Base-by-base conservation (phyloP, 345 rosid species). In the Gossypium mustelinum region DNA sequence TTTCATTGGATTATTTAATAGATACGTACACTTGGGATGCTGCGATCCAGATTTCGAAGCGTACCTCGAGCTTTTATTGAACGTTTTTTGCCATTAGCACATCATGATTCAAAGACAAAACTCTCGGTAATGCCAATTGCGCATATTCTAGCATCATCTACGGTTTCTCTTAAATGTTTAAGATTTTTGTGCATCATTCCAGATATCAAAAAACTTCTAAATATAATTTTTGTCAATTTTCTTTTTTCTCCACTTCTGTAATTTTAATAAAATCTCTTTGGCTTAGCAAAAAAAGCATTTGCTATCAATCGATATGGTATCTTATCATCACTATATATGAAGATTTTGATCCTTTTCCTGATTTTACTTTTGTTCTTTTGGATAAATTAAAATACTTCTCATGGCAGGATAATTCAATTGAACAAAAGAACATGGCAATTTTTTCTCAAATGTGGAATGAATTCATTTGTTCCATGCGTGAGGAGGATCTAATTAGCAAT, bases 21-120 rank as follows among this genome's bases (percentile, higher is more conserved):
- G 99, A 93, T 95, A 82, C 89, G 94, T 41, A 93, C 98, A 14
- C 94, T 95, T 56, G 98, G 97, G 79, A 90, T 93, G 99, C 79
- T 95, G 80, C 90, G 97, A 78, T 91, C 99, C 52, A 86, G 99
- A 79, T 95, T 93, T 86, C 80, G 80, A 29, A 50, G 82, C 47
- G 86, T 95, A 71, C 99, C 97, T 74, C 50, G 48, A 64, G 90
- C 87, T 74, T 90, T 93, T 83, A 84, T 87, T 77, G 27, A 70
- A 55, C 75, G 60, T 75, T 94, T 95, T 77, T 84, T 90, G 82
- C 94, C 98, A 65, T 77, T 77, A 72, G 79, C 87, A 34, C 68
- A 56, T 16, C 79, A 71, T 45, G 80, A 84, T 68, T 60, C 79
- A 65, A 76, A 58, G 45, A 79, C 73, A 76, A 82, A 76, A 56